Conservation (phyloP, 208 protist species). For the Lotmaria passim region DNA sequence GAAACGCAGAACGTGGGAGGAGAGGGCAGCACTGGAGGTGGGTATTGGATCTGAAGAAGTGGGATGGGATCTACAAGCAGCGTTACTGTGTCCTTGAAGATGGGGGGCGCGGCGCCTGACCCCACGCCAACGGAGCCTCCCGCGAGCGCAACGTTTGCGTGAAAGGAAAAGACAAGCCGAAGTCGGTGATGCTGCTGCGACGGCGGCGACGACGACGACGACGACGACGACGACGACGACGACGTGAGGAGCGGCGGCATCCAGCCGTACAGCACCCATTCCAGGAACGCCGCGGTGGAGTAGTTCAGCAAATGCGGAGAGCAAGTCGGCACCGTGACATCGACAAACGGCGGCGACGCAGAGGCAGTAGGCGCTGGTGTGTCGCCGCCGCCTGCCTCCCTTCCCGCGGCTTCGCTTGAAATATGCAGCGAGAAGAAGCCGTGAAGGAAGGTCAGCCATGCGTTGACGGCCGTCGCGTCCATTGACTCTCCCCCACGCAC, state of each 20-base stretch:
- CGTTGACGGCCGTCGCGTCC: not conserved
- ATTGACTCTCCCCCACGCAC: not conserved
- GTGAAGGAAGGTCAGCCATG: constrained; percentile 7
- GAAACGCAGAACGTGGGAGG: not conserved
- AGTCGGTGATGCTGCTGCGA: constrained; percentile 21
- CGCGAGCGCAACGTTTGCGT: not conserved
- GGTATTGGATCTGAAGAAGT: constrained; percentile 36
- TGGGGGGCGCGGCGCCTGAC: not conserved
- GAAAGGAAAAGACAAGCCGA: constrained; percentile 23
- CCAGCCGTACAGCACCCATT: constrained; percentile 61
- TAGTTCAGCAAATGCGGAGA: constrained; percentile 59
- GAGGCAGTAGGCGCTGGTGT: not conserved
- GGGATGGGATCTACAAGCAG: constrained; percentile 34
- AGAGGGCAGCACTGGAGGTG: constrained; percentile 7
- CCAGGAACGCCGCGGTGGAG: constrained; percentile 66
- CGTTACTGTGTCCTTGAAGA: constrained; percentile 29
- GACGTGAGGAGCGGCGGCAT: constrained; percentile 12
- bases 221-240: not conserved
- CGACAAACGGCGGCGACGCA: not conserved
- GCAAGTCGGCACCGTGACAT: constrained; percentile 15
- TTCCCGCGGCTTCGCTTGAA: not conserved
- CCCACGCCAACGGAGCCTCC: constrained; percentile 13
- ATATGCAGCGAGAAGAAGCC: constrained; percentile 32
- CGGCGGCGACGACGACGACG: not conserved
- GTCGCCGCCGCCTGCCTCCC: not conserved